Evolutionary conservation across 345 rosid species (phyloP), one percentile per base, ranked within the genome.

Genomic region (Nasturtium officinale): DNA sequence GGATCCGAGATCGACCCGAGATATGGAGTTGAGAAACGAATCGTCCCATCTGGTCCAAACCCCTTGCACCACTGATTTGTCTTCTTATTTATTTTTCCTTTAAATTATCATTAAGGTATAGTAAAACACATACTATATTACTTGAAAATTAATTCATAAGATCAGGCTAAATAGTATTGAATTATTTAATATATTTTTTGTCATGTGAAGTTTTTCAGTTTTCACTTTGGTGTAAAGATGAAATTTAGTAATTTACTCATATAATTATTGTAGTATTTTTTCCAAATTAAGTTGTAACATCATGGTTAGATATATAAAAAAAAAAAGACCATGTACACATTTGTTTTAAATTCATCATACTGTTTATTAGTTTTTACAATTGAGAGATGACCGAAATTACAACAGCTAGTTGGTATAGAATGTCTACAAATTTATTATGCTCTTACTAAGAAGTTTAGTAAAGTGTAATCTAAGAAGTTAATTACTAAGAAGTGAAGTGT

Each of bases 31-130:
- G 87, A 84, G n/a, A 82, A 87, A 32, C 82, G 96, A 40, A 85
- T 83, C 23, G 87, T 89, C 57, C 96, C 96, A 42, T 83, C 89
- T 17, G 96, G 96, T 78, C 96, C 96, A 61, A 89, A 89, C 78
- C 96, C 96, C 4, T 72, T 89, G 86, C 96, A 89, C 82, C 91
- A 89, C 75, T 89, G 81, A 89, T 77, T 38, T 47, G 33, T 40
- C 47, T 40, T 37, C 57, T 57, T 74, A 16, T 52, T 30, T 8
- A 18, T 37, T 9, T 17, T 32, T 9, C 13, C 48, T 25, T 77
- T 67, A 46, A 63, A 56, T 45, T 26, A 12, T 51, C 43, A 58
- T 40, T 30, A 42, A 29, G 9, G 10, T 57, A 40, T 21, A 43
- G 37, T 13, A 42, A 42, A 38, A 37, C 13, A 25, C 0, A 16